These are phyloP conservation scores for Macaranga tanarius DNA, from an alignment of 441 rosid genomes.

Conservation along the genomic window DNA sequence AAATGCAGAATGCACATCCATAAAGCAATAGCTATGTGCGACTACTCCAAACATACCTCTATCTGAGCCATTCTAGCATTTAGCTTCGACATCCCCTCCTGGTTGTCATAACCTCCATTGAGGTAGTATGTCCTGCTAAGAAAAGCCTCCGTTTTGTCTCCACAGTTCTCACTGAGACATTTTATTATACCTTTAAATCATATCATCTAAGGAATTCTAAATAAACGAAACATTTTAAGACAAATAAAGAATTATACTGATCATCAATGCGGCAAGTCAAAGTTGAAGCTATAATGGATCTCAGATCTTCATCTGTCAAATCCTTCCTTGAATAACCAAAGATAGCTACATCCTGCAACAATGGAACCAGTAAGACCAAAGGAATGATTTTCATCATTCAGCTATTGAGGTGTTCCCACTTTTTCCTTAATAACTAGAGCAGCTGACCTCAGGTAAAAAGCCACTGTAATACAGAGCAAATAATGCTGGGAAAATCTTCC, in stretches of 20 bases:
- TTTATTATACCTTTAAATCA: background rate
- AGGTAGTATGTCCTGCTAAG: constrained; percentile 62
- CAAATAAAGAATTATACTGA: constrained; percentile 41
- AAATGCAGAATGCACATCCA: constrained; percentile 9
- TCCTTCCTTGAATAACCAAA: constrained; percentile 78
- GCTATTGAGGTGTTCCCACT: background rate
- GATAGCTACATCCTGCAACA: constrained; percentile 56
- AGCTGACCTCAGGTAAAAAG: constrained; percentile 72
- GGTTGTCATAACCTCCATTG: constrained; percentile 64
- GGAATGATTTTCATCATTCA: constrained; percentile 10
- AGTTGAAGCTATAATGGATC: constrained; percentile 68
- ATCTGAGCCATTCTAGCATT: constrained; percentile 65
- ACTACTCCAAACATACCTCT: constrained; percentile 45
- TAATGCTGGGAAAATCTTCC: constrained; percentile 70
- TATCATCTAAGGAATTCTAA: background rate
- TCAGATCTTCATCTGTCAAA: constrained; percentile 62
- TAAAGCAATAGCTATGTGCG: constrained; percentile 5
- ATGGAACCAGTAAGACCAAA: constrained; percentile 19
- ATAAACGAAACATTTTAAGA: background rate
- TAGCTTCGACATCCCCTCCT: constrained; percentile 63
- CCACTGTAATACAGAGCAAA: constrained; percentile 80
- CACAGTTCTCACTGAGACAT: constrained; percentile 58
- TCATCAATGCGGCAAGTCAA: constrained; percentile 82
- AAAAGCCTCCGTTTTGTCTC: constrained; percentile 65
- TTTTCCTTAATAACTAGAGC: constrained; percentile 12